Evolutionary conservation across 768 basidiomycete species (phyloP).

Genomic region (Russula olivacea): DNA sequence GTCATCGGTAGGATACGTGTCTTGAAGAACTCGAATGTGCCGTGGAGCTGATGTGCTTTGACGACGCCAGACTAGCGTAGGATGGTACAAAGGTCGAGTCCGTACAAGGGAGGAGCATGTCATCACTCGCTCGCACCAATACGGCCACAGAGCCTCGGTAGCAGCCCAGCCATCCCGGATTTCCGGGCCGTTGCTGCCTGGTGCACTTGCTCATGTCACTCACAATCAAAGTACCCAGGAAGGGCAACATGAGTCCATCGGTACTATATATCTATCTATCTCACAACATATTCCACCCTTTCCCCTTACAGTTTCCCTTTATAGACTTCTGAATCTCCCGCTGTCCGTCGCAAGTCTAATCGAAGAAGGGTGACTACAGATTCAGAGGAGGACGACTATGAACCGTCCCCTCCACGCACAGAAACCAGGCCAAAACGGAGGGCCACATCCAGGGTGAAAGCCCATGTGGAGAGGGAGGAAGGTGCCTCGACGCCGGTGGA

Average conservation of each 20-base stretch:
- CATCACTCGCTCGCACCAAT: background rate
- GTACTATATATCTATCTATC: background rate
- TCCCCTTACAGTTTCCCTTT: background rate
- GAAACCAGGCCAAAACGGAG: constrained; percentile 19
- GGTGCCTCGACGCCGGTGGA: constrained; percentile 24
- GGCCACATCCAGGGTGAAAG: constrained; percentile 10
- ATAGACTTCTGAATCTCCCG: constrained; percentile 18
- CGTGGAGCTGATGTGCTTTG: constrained; percentile 15
- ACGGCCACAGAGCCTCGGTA: background rate
- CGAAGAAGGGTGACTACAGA: constrained; percentile 20
- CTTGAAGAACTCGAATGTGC: constrained; percentile 50
- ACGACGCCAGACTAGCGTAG: background rate
- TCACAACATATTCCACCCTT: background rate
- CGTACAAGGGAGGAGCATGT: background rate
- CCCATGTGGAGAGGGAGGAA: constrained; percentile 20
- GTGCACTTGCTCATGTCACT: constrained; percentile 3
- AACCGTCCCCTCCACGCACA: constrained; percentile 14
- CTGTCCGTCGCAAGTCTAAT: constrained; percentile 19
- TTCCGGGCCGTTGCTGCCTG: background rate
- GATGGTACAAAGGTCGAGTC: background rate
- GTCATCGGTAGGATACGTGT: constrained; percentile 66
- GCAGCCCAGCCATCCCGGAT: background rate
- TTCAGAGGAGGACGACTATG: constrained; percentile 22
- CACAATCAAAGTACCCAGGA: constrained; percentile 22
- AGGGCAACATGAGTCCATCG: constrained; percentile 10